Conservation (phyloP, 352 stramenopile genomes). For the Elongisporangium anandrum region DNA sequence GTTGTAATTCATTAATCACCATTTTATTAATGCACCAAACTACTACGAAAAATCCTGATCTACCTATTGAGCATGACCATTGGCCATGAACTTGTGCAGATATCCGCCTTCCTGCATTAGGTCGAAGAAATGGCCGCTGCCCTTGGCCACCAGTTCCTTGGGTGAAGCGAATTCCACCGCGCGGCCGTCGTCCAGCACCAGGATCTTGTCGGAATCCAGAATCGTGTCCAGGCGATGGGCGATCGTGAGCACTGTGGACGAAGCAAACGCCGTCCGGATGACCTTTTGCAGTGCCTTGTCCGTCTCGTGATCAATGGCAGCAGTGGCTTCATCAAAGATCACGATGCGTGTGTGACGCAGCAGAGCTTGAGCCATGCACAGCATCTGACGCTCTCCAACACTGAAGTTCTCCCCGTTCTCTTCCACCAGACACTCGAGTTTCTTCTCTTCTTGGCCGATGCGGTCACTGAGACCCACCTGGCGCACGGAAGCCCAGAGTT, state of each 20-base stretch:
- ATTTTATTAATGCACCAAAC: too few species aligned
- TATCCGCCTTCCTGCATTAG: slow-evolving; percentile 40
- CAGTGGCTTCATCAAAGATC: slow-evolving; percentile 74
- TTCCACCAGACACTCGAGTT: slow-evolving; percentile 76
- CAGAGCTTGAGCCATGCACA: slow-evolving; percentile 91
- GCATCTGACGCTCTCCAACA: slow-evolving; percentile 91
- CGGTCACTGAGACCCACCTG: slow-evolving; percentile 48
- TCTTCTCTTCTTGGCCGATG: slow-evolving; percentile 34
- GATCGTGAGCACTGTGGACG: slow-evolving; percentile 94
- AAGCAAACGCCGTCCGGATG: slow-evolving; percentile 81
- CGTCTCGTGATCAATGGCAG: slow-evolving; percentile 78
- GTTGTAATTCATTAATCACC: too few species aligned
- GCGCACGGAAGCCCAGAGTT: slow-evolving; percentile 44
- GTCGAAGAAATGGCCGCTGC: slow-evolving; percentile 43
- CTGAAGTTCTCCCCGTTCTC: slow-evolving; percentile 93
- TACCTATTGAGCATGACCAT: slow-evolving; percentile 92
- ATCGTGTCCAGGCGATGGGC: slow-evolving; percentile 96
- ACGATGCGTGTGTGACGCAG: slow-evolving; percentile 71
- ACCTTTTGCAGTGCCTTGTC: slow-evolving; percentile 48
- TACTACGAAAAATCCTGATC: too few species aligned
- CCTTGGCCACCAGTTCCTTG: slow-evolving; percentile 41
- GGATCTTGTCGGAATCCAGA: slow-evolving; percentile 70
- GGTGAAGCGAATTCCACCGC: slow-evolving; percentile 84
- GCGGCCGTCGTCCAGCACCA: slow-evolving; percentile 70
- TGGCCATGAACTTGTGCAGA: slow-evolving; percentile 56